phyloP scores from a whole-genome alignment of 108 stramenopile species.

The Bacterosira constricta region DNA sequence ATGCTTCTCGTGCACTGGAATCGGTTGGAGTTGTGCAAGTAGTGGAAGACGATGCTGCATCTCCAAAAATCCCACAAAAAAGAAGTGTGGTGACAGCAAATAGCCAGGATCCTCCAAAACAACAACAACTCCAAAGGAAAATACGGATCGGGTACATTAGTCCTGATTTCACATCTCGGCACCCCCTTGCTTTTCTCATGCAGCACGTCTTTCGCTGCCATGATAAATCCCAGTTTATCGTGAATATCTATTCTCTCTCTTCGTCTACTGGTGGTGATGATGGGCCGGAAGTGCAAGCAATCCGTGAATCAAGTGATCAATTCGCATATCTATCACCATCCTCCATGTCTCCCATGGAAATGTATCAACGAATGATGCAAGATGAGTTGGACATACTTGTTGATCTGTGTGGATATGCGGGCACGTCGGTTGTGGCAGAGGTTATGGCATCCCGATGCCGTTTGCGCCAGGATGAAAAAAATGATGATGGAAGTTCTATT shows the following conservation, averaged over 20 bases:
- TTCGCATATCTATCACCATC: slow-evolving; percentile 56
- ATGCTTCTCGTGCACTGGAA: slow-evolving; percentile 46
- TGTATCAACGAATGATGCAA: slow-evolving; percentile 57
- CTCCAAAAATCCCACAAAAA: background rate
- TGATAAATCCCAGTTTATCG: slow-evolving; percentile 65
- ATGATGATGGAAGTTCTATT: slow-evolving; percentile 44
- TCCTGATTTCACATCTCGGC: slow-evolving; percentile 81
- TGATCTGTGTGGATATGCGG: slow-evolving; percentile 88
- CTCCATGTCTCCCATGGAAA: slow-evolving; percentile 39
- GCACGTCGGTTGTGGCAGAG: slow-evolving; percentile 63
- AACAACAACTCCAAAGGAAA: slow-evolving; percentile 7
- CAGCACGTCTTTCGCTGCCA: slow-evolving; percentile 87
- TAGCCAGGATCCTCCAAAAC: slow-evolving; percentile 2
- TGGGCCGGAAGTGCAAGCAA: slow-evolving; percentile 62
- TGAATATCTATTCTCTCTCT: slow-evolving; percentile 73
- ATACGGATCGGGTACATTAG: slow-evolving; percentile 77
- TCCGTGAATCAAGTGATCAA: slow-evolving; percentile 62
- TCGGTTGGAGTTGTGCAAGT: slow-evolving; percentile 15
- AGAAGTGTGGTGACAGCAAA: slow-evolving; percentile 4
- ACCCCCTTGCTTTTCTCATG: slow-evolving; percentile 88
- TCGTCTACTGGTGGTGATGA: slow-evolving; percentile 50
- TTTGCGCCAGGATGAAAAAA: slow-evolving; percentile 34
- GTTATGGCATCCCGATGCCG: slow-evolving; percentile 52
- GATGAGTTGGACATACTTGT: slow-evolving; percentile 79
- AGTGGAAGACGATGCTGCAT: background rate